A percentile compares a stretch with the other conserved stretches of the same genome.
Conservation (phyloP, 768 basidiomycete genomes). For the Kwoniella sp. region DNA sequence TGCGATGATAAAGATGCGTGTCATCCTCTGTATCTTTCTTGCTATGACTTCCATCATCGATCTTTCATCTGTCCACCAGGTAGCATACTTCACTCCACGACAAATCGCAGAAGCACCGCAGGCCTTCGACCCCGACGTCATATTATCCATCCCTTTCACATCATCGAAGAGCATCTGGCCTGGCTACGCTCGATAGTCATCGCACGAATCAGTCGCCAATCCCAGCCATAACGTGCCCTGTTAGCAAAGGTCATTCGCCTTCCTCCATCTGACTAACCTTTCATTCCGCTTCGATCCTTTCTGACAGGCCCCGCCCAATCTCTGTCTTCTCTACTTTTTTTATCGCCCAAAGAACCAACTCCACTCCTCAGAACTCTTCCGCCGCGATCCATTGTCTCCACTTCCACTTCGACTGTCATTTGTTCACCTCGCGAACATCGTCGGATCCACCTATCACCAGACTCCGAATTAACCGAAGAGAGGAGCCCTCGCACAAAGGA, state of each 20-base stretch:
- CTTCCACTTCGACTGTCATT: background rate
- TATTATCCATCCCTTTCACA: background rate
- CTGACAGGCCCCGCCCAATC: no score
- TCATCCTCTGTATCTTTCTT: no score
- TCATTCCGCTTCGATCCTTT: background rate
- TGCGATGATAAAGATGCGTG: no score
- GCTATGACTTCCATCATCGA: no score
- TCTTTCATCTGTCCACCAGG: no score
- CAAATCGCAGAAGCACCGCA: background rate
- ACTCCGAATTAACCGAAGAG: background rate
- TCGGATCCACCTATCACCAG: background rate
- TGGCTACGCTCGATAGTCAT: no score
- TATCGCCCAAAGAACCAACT: background rate
- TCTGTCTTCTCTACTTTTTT: background rate
- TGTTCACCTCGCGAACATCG: background rate
- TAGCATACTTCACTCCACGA: no score
- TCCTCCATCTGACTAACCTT: background rate
- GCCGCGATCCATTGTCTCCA: background rate
- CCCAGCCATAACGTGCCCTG: no score
- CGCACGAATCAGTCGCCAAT: no score
- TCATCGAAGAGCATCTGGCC: no score
- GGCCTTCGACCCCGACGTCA: background rate
- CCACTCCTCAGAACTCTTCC: background rate
- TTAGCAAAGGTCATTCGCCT: no score
- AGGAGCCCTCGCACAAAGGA: background rate